Conservation (phyloP, 2,329 filamentous ascomycete species). For the Alternaria metachromatica region DNA sequence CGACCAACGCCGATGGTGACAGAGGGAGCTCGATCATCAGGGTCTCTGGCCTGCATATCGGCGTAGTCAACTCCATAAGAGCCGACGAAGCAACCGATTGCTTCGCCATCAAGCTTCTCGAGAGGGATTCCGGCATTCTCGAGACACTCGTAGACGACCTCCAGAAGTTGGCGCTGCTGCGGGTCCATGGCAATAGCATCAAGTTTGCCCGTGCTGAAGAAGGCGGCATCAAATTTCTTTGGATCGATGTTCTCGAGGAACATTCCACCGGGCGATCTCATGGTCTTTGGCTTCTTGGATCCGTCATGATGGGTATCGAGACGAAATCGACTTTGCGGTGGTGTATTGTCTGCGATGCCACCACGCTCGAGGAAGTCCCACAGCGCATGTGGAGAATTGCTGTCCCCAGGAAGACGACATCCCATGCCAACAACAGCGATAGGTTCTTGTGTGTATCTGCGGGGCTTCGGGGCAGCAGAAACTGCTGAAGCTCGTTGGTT, state of each 20-base stretch:
- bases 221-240: conserved; percentile 18
- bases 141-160: conserved; percentile 25
- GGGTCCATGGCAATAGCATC: conserved; percentile 24
- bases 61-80: not conserved
- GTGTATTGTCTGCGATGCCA: not conserved
- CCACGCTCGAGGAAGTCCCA: too few relatives aligned
- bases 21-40: not conserved
- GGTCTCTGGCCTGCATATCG: not conserved
- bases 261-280: conserved; percentile 36
- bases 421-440: too few relatives aligned
- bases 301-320: conserved; percentile 11
- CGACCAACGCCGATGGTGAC: not conserved
- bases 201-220: conserved; percentile 17
- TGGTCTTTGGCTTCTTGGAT: conserved; percentile 34
- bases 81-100: conserved; percentile 12
- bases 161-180: conserved; percentile 22
- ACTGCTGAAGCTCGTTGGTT: too few relatives aligned
- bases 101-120: not conserved
- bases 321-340: not conserved
- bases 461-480: too few relatives aligned
- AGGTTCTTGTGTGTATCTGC: too few relatives aligned
- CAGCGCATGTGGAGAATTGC: too few relatives aligned
- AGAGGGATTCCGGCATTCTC: conserved; percentile 14
- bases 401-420: too few relatives aligned
- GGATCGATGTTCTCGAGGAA: conserved; percentile 16